Evolutionary conservation across 495 filamentous ascomycete genomes (phyloP).

Genomic region (Endocarpon pusillum): DNA sequence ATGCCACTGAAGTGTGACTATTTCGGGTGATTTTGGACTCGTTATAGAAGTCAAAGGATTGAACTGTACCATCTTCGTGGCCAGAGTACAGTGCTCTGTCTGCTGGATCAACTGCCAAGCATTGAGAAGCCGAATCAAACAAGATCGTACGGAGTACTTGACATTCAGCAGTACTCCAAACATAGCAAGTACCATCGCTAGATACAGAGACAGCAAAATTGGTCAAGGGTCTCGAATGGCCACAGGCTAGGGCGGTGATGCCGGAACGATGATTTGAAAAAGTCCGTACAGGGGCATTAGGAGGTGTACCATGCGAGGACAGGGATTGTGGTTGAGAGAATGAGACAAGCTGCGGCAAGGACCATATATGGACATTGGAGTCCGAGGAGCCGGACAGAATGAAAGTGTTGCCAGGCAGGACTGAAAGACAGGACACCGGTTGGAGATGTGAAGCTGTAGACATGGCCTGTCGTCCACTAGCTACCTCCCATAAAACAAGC

Average conservation of each 20-base stretch:
- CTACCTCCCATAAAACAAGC: constrained; percentile 83
- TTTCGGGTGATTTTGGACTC: constrained; percentile 31
- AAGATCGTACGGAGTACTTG: constrained; percentile 61
- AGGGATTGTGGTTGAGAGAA: constrained; percentile 29
- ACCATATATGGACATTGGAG: constrained; percentile 83
- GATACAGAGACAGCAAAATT: constrained; percentile 66
- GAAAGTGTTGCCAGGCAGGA: constrained; percentile 55
- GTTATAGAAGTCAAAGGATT: constrained; percentile 61
- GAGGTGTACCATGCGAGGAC: constrained; percentile 19
- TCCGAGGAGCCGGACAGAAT: constrained; percentile 78
- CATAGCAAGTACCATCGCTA: constrained; percentile 63
- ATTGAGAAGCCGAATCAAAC: constrained; percentile 51
- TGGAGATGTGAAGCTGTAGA: constrained; percentile 83
- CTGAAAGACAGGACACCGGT: constrained; percentile 56
- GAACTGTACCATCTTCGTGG: constrained; percentile 69
- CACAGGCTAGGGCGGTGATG: constrained; percentile 51
- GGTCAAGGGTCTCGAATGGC: constrained; percentile 46
- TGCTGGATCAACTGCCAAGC: constrained; percentile 62
- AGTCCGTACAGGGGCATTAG: constrained; percentile 42
- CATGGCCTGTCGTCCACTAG: constrained; percentile 69
- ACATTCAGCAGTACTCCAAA: constrained; percentile 80
- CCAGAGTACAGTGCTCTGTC: constrained; percentile 69
- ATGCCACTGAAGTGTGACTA: constrained; percentile 30
- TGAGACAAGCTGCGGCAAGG: constrained; percentile 52
- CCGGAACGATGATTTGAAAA: constrained; percentile 67